phyloP scores from a whole-genome alignment of 2,329 filamentous ascomycete species.

The Ophiostoma sp. region DNA sequence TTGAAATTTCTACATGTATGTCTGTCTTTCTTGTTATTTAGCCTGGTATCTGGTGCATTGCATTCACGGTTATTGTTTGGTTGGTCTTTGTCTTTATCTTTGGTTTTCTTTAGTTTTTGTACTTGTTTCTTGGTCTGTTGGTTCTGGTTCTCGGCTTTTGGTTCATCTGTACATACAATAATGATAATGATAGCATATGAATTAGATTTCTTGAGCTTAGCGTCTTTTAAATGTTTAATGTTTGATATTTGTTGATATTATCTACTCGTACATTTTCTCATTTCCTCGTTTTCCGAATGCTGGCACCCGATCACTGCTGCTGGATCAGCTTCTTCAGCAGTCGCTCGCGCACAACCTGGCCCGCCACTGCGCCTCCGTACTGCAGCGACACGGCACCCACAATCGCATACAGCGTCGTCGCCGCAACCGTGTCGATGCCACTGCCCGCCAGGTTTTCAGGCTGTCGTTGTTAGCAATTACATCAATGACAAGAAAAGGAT shows the following conservation, averaged over 20 bases:
- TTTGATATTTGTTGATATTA: background rate
- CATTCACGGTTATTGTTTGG: background rate
- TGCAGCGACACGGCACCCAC: constrained; percentile 86
- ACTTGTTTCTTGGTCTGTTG: background rate
- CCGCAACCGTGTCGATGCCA: constrained; percentile 68
- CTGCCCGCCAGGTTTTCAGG: constrained; percentile 64
- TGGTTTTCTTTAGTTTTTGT: background rate
- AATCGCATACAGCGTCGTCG: constrained; percentile 75
- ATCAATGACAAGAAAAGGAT: too few relatives aligned
- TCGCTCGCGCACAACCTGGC: constrained; percentile 67
- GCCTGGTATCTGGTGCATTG: background rate
- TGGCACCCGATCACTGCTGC: constrained; percentile 11
- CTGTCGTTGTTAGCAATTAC: constrained; percentile 31
- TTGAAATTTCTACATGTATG: background rate
- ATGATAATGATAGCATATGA: constrained; percentile 11
- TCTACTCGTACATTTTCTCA: constrained; percentile 12
- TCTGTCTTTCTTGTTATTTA: background rate
- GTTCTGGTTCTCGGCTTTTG: background rate
- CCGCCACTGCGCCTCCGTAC: constrained; percentile 72
- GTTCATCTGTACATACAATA: background rate
- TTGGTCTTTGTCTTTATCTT: background rate
- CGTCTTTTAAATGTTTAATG: too few relatives aligned
- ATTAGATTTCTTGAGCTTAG: too few relatives aligned
- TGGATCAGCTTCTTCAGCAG: constrained; percentile 51
- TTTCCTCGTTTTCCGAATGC: background rate